These are phyloP conservation scores for Acephala macrosclerotiorum DNA, from an alignment of 2,329 filamentous ascomycete genomes.

Conservation along the genomic window DNA sequence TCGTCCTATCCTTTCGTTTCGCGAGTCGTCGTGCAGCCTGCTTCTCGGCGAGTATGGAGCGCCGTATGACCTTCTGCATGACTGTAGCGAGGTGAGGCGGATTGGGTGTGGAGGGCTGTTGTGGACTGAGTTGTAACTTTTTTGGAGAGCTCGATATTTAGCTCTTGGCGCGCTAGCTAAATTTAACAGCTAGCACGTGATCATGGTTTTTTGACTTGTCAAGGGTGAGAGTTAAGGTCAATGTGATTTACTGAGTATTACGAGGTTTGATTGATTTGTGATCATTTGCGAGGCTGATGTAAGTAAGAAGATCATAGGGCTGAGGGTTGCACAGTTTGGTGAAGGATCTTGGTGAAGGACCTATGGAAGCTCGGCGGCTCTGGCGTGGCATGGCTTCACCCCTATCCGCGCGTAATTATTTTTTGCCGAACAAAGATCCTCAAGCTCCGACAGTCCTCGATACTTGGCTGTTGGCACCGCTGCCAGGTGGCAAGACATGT, in stretches of 20 bases:
- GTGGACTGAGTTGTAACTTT: conserved; percentile 23
- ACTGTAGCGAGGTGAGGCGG: conserved; percentile 31
- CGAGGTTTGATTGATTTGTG: conserved; percentile 2
- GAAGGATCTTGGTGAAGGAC: conserved; percentile 1
- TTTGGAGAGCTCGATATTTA: conserved; percentile 28
- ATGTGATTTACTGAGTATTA: conserved; percentile 18
- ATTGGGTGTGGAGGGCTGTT: conserved; percentile 17
- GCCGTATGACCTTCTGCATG: conserved; percentile 77
- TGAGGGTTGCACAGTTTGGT: conserved; percentile 7
- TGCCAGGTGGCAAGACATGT: background rate
- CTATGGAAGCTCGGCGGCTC: conserved; percentile 8
- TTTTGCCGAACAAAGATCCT: background rate
- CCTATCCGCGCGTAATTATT: conserved; percentile 7
- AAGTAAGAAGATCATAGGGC: conserved; percentile 15
- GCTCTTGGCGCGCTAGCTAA: conserved; percentile 32
- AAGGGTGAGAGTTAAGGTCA: background rate
- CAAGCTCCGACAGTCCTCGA: background rate
- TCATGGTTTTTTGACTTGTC: conserved; percentile 9
- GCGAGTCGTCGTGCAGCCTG: conserved; percentile 60
- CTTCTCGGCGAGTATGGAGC: conserved; percentile 71
- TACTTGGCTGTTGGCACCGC: background rate
- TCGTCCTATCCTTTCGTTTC: conserved; percentile 45
- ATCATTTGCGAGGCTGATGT: conserved; percentile 16
- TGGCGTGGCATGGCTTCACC: background rate
- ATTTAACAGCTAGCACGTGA: conserved; percentile 16